Evolutionary conservation across 495 filamentous ascomycete species (phyloP).

Genomic region (Stereocaulon alpinum): DNA sequence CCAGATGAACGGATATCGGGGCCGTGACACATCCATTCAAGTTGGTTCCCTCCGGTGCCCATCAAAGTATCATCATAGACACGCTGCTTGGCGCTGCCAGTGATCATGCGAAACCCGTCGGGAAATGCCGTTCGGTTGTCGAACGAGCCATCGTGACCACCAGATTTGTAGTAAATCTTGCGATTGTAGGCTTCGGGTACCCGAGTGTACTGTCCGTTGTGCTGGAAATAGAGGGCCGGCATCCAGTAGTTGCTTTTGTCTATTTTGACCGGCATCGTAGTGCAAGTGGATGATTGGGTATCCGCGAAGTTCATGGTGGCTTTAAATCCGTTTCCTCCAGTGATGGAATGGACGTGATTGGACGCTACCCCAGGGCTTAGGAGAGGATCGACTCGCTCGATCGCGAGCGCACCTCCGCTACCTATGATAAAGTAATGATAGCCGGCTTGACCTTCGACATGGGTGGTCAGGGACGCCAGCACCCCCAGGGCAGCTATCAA

Average conservation of each 20-base stretch:
- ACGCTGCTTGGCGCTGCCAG: slow-evolving; percentile 38
- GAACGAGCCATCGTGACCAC: background rate
- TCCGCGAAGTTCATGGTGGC: slow-evolving; percentile 49
- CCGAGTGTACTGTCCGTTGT: slow-evolving; percentile 54
- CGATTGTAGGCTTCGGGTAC: slow-evolving; percentile 57
- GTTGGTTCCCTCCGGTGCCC: background rate
- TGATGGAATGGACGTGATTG: slow-evolving; percentile 64
- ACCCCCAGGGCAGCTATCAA: slow-evolving; percentile 18
- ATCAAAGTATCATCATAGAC: slow-evolving; percentile 3
- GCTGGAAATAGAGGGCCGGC: slow-evolving; percentile 55
- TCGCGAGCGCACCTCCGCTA: slow-evolving; percentile 34
- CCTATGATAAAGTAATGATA: slow-evolving; percentile 25
- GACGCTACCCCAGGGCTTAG: slow-evolving; percentile 45
- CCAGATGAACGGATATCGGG: background rate
- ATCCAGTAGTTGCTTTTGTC: slow-evolving; percentile 77
- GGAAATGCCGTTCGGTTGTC: slow-evolving; percentile 54
- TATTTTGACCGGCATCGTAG: slow-evolving; percentile 50
- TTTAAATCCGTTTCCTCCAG: slow-evolving; percentile 65
- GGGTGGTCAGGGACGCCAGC: slow-evolving; percentile 22
- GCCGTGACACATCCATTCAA: background rate
- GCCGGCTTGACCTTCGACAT: slow-evolving; percentile 20
- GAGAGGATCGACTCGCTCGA: slow-evolving; percentile 62
- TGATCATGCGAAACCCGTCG: slow-evolving; percentile 61
- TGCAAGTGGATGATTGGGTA: slow-evolving; percentile 52
- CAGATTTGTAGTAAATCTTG: slow-evolving; percentile 64